phyloP scores from a whole-genome alignment of 2,329 filamentous ascomycete genomes.

The Hymenoscyphus albidus region DNA sequence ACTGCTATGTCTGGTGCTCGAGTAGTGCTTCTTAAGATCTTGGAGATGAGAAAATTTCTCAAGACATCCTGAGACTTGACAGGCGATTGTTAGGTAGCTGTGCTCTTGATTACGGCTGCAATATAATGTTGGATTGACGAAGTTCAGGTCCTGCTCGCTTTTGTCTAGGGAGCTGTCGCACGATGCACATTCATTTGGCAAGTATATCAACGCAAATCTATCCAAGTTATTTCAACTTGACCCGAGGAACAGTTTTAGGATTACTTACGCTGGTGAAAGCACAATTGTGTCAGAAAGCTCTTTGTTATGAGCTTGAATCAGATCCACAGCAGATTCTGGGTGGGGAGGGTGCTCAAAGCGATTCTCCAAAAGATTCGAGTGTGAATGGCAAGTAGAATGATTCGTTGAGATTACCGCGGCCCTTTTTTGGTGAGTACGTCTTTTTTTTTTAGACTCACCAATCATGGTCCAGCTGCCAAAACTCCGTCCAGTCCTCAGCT shows the following conservation, averaged over 20 bases:
- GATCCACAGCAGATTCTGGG: neutral
- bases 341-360: neutral
- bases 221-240: neutral
- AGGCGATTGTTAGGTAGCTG: neutral
- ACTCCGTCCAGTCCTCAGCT: neutral
- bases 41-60: neutral
- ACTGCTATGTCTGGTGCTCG: neutral
- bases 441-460: conserved; percentile 5
- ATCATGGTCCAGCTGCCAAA: neutral
- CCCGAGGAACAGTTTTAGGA: neutral
- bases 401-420: no score
- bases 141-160: neutral
- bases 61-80: neutral
- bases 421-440: conserved; percentile 3
- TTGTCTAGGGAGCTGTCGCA: neutral
- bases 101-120: neutral
- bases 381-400: no score
- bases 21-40: neutral
- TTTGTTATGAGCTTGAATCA: neutral
- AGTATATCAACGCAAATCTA: neutral
- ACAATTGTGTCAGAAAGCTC: neutral
- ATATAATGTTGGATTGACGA: neutral
- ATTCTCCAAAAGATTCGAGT: no score
- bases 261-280: neutral
- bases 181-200: neutral